phyloP scores from a whole-genome alignment of 441 rosid species.

The Aleurites moluccanus region DNA sequence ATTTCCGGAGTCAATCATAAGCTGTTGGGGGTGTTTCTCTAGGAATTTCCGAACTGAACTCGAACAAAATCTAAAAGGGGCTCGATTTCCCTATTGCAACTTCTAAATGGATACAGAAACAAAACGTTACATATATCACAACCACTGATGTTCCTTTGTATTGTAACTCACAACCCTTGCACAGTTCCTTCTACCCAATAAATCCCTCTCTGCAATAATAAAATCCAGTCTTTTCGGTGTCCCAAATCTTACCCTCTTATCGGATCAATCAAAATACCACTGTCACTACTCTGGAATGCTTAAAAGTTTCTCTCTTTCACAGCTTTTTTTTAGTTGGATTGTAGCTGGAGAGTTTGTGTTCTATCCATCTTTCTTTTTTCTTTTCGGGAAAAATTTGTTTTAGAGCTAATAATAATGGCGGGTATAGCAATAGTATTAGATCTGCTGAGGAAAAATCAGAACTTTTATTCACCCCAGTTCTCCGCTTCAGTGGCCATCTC shows the following conservation, averaged over 20 bases:
- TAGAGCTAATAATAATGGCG: constrained; percentile 49
- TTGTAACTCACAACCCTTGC: too few species aligned
- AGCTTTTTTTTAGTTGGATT: not conserved
- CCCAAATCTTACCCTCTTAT: constrained; percentile 5
- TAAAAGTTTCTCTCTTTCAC: not conserved
- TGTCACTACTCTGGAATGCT: not conserved
- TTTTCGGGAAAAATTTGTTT: not conserved
- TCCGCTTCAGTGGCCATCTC: constrained; percentile 56
- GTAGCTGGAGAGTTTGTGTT: not conserved
- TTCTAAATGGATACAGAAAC: too few species aligned
- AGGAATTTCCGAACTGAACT: not conserved
- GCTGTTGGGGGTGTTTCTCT: too few species aligned
- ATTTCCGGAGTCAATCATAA: not conserved
- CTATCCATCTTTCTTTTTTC: not conserved
- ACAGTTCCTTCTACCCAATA: not conserved
- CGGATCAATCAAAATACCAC: not conserved
- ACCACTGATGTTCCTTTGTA: not conserved
- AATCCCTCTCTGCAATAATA: not conserved
- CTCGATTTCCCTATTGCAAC: too few species aligned
- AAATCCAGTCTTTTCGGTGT: not conserved
- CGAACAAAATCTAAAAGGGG: not conserved
- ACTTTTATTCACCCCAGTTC: constrained; percentile 45
- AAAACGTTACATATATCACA: not conserved
- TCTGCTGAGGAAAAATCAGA: constrained; percentile 67
- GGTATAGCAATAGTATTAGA: constrained; percentile 79